These are phyloP conservation scores for Jaminaea rosea DNA, from an alignment of 1,284 basidiomycete genomes.

Conservation along the genomic window DNA sequence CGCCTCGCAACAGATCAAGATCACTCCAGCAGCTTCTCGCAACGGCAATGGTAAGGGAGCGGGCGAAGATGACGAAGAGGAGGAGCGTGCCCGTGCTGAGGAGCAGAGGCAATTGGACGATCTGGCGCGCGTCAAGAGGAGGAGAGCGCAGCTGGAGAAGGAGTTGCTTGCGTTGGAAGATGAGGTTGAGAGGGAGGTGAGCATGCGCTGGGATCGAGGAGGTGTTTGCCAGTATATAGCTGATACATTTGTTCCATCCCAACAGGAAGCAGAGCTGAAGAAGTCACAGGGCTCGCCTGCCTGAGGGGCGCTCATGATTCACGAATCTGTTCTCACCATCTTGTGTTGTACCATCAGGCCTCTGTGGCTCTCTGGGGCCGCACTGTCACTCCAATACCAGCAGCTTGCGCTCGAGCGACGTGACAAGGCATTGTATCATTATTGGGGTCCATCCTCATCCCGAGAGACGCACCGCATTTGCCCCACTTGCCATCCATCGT, in stretches of 20 bases:
- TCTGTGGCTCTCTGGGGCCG: too few relatives aligned
- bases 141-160: not conserved
- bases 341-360: too few relatives aligned
- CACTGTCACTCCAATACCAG: too few relatives aligned
- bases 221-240: too few relatives aligned
- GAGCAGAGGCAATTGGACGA: not conserved
- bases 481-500: slow-evolving; percentile 24
- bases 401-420: too few relatives aligned
- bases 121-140: not conserved
- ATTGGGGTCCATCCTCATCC: not conserved
- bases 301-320: too few relatives aligned
- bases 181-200: not conserved
- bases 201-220: too few relatives aligned
- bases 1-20: not conserved
- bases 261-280: too few relatives aligned
- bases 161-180: not conserved
- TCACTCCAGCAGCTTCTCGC: not conserved
- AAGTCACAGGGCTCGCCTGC: too few relatives aligned
- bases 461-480: slow-evolving; percentile 21
- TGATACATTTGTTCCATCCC: too few relatives aligned
- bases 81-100: not conserved
- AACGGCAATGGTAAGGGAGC: too few relatives aligned
- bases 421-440: not conserved
- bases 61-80: not conserved
- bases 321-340: too few relatives aligned